These are phyloP conservation scores for Boehmeria nivea DNA, from an alignment of 306 rosid genomes.

Conservation along the genomic window DNA sequence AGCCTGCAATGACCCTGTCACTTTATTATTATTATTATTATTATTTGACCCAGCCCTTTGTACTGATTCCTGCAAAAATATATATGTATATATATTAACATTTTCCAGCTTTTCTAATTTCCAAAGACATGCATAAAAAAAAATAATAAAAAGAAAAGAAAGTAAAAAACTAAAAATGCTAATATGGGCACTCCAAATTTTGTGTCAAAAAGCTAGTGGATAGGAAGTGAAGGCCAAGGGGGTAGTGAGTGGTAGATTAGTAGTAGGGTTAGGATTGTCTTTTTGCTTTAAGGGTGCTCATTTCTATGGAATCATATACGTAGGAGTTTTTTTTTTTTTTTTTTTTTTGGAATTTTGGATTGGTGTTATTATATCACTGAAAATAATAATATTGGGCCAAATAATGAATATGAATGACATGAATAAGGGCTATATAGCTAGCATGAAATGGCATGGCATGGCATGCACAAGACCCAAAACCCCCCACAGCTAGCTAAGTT, in stretches of 20 bases:
- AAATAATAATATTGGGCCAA: conserved; percentile 26
- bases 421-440: conserved; percentile 17
- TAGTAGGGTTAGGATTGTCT: conserved; percentile 38
- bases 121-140: neutral
- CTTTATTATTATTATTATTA: neutral
- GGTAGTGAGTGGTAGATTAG: neutral
- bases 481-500: conserved; percentile 43
- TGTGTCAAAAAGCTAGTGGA: neutral
- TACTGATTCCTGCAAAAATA: conserved; percentile 58
- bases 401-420: conserved; percentile 26
- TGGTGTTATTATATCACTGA: conserved; percentile 23
- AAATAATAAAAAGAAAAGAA: neutral
- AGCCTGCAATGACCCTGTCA: conserved; percentile 28
- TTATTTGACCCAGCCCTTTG: conserved; percentile 39
- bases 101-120: no score
- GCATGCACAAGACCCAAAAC: conserved; percentile 64
- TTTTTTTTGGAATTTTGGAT: neutral
- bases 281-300: conserved; percentile 35
- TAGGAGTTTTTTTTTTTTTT: neutral
- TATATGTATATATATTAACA: no score
- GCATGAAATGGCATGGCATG: neutral
- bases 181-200: no score
- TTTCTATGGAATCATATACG: conserved; percentile 11
- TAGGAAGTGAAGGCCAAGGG: no score
- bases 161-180: no score